Base-by-base conservation (phyloP, 108 stramenopile genomes). In the Craspedostauros australis region DNA sequence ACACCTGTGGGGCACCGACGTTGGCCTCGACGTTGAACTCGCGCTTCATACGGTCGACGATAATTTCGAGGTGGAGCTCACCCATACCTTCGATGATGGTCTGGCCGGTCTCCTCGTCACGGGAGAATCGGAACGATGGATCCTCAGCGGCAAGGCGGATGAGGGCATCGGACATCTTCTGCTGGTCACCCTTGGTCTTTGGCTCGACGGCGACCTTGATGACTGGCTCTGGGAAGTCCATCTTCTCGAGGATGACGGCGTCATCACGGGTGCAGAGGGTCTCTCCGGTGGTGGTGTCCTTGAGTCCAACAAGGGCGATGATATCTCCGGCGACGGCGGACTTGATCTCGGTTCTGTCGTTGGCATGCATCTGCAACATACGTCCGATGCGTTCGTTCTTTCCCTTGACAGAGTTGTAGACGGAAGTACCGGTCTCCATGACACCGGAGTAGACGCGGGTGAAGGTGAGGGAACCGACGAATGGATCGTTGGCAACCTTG, bases 41-140 rank as follows among this genome's bases (percentile, higher is more conserved):
- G 55, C 99, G 86, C 83, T 89, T 94, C 91, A 99, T 96, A 39
- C 96, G 91, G 73, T 98, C 97, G 11, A 98, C 96, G 66, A 97
- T 95, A 75, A 99, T 98, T 64, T 99, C 99, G 39, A 99, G 76
- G 79, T 99, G 99, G 15, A 99, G 88, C 80, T 98, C 97, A 39
- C 99, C 99, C 99, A 99, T 98, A 52, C 99, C 99, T 59, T 91
- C 92, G 60, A 99, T 96, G 68, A 97, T 71, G 25, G 95, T 96
- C 72, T 99, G 97, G 12, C 95, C 96, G 21, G 95, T 96, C 50
- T 98, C 97, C 47, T 95, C 95, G 71, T 97, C 95, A 58, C 89
- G 86, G 22, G 76, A 74, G 72, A 93, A 87, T 22, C 88, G 86
- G 87, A 99, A 93, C 14, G 89, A 92, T 11, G 99, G 99, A 76